These are phyloP conservation scores for Penicillium fimorum DNA, from an alignment of 495 filamentous ascomycete genomes.

Conservation along the genomic window DNA sequence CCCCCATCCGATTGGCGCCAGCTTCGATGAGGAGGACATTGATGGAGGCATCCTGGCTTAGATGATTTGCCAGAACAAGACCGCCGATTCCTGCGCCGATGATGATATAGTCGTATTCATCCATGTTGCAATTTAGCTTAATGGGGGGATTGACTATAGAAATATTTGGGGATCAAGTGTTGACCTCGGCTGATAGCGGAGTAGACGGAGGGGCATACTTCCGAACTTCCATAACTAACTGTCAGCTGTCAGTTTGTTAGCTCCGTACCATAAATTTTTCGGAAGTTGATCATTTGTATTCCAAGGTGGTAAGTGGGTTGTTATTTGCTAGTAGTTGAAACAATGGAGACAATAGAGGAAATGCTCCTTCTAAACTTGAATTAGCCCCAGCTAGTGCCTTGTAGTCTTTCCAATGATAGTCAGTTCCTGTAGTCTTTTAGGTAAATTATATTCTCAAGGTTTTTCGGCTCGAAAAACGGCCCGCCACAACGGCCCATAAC, in stretches of 20 bases:
- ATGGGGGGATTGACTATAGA: not conserved
- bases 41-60: constrained; percentile 42
- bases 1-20: constrained; percentile 43
- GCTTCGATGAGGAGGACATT: constrained; percentile 54
- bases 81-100: constrained; percentile 47
- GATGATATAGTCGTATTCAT: constrained; percentile 36
- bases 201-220: not conserved
- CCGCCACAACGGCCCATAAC: not conserved
- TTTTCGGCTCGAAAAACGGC: constrained; percentile 1
- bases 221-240: not conserved
- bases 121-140: not conserved
- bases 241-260: not conserved
- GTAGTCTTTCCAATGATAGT: constrained; percentile 2
- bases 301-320: not conserved
- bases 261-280: not conserved
- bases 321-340: not conserved
- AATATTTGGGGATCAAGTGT: not conserved
- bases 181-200: not conserved
- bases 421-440: not conserved
- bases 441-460: not conserved
- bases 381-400: not conserved
- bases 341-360: not conserved
- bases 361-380: not conserved
- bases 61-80: constrained; percentile 46
- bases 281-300: not conserved